phyloP scores from a whole-genome alignment of 1,284 basidiomycete genomes.

The Microbotryomycetes sp. region DNA sequence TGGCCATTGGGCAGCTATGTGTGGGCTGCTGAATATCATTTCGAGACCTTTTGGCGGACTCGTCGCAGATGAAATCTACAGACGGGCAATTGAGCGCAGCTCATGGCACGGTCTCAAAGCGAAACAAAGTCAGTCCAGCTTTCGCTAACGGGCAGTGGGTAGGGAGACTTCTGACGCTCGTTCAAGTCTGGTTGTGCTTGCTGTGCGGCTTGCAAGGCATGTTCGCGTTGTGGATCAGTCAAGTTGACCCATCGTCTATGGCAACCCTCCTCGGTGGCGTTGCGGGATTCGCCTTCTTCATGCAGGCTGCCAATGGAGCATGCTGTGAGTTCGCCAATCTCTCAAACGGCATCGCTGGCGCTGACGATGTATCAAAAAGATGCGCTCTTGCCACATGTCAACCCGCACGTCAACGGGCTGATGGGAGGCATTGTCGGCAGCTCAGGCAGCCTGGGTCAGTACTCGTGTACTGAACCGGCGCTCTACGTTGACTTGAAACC shows the following conservation, averaged over 20 bases:
- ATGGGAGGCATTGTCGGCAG: slow-evolving; percentile 6
- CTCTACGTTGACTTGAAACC: too few species aligned
- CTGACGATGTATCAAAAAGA: too few species aligned
- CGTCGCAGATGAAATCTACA: slow-evolving; percentile 14
- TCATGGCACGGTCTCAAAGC: neutral
- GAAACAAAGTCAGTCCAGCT: neutral
- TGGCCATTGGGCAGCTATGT: slow-evolving; percentile 16
- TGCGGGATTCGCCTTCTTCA: slow-evolving; percentile 4
- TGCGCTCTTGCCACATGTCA: slow-evolving; percentile 5
- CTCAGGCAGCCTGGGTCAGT: slow-evolving; percentile 1
- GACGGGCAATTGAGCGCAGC: neutral
- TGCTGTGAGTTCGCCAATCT: neutral
- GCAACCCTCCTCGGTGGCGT: neutral
- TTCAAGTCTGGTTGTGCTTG: neutral
- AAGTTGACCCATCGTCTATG: slow-evolving; percentile 3
- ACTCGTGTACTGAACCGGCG: neutral
- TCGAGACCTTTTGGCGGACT: slow-evolving; percentile 20
- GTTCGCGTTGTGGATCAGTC: slow-evolving; percentile 12
- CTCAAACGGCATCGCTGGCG: neutral
- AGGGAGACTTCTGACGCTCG: too few species aligned
- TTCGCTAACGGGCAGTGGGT: too few species aligned
- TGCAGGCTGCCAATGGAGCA: slow-evolving; percentile 20
- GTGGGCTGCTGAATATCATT: slow-evolving; percentile 18
- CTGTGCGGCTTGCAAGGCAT: slow-evolving; percentile 20
- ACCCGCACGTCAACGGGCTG: slow-evolving; percentile 2